Evolutionary conservation across 2,329 filamentous ascomycete species (phyloP).

Genomic region (Fusarium pseudograminearum): DNA sequence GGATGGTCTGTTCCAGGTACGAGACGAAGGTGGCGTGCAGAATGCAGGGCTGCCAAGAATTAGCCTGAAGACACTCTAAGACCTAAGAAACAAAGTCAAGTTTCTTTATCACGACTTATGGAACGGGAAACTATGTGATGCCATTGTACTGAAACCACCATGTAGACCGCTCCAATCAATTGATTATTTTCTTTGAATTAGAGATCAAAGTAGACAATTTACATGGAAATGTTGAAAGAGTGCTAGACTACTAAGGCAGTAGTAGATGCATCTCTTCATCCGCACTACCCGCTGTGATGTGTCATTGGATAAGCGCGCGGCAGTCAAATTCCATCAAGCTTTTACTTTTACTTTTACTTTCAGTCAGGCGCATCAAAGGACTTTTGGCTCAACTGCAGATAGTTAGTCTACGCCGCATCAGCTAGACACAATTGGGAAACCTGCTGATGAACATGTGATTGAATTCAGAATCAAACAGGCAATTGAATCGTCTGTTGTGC

Average conservation of each 20-base stretch:
- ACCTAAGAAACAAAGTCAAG: not conserved
- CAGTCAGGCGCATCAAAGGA: not conserved
- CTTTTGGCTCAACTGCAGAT: not conserved
- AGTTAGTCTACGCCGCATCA: constrained; percentile 15
- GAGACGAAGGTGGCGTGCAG: constrained; percentile 36
- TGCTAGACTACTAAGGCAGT: not conserved
- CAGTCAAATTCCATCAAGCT: constrained; percentile 27
- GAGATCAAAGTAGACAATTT: not conserved
- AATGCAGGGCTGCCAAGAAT: constrained; percentile 28
- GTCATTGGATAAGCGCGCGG: constrained; percentile 37
- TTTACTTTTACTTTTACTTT: not conserved
- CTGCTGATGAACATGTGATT: constrained; percentile 24
- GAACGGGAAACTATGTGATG: not conserved
- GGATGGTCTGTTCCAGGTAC: constrained; percentile 12
- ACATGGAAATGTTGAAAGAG: not conserved
- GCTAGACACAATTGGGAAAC: constrained; percentile 8
- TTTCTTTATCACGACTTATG: not conserved
- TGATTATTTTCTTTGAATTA: not conserved
- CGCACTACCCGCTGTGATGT: not conserved
- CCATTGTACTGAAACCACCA: not conserved
- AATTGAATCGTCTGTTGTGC: constrained; percentile 5
- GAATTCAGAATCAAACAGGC: not conserved
- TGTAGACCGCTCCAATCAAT: not conserved
- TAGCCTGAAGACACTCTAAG: constrained; percentile 24
- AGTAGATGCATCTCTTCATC: not conserved